Conservation (phyloP, 2,329 filamentous ascomycete genomes). For the Paecilomyces niveus region DNA sequence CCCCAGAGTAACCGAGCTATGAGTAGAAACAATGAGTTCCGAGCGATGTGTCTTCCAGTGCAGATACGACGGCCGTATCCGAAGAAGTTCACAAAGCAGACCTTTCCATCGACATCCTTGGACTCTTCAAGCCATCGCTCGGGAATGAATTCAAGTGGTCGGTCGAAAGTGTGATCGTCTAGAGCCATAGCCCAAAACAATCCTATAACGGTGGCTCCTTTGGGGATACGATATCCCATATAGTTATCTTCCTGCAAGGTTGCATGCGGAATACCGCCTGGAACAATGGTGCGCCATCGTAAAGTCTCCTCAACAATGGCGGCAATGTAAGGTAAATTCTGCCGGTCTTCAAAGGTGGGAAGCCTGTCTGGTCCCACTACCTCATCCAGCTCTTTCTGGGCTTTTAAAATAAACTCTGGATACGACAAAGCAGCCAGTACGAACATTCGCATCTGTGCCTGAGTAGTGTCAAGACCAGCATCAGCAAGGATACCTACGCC, state of each 20-base stretch:
- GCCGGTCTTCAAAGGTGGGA: constrained; percentile 20
- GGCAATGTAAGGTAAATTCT: constrained; percentile 21
- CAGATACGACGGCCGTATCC: constrained; percentile 50
- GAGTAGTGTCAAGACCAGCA: constrained; percentile 44
- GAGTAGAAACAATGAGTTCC: constrained; percentile 43
- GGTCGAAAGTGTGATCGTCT: constrained; percentile 30
- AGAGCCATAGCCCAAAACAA: constrained; percentile 38
- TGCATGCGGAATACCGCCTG: constrained; percentile 41
- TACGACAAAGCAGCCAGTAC: constrained; percentile 41
- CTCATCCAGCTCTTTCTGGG: constrained; percentile 30
- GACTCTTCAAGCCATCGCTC: constrained; percentile 26
- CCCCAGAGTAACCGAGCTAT: constrained; percentile 49
- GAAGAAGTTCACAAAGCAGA: constrained; percentile 50
- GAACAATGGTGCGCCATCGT: constrained; percentile 32
- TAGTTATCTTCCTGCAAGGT: constrained; percentile 41
- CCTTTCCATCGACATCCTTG: constrained; percentile 32
- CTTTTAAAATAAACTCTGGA: constrained; percentile 32
- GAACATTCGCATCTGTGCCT: constrained; percentile 38
- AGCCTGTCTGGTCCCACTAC: constrained; percentile 22
- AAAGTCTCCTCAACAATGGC: constrained; percentile 23
- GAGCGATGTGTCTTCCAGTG: constrained; percentile 25
- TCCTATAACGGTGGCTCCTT: constrained; percentile 38
- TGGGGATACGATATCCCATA: constrained; percentile 42
- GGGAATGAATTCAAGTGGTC: constrained; percentile 34
- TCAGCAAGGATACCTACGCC: constrained; percentile 40